Evolutionary conservation across 495 filamentous ascomycete genomes (phyloP).

Genomic region (Sabuloglossum arenarium): DNA sequence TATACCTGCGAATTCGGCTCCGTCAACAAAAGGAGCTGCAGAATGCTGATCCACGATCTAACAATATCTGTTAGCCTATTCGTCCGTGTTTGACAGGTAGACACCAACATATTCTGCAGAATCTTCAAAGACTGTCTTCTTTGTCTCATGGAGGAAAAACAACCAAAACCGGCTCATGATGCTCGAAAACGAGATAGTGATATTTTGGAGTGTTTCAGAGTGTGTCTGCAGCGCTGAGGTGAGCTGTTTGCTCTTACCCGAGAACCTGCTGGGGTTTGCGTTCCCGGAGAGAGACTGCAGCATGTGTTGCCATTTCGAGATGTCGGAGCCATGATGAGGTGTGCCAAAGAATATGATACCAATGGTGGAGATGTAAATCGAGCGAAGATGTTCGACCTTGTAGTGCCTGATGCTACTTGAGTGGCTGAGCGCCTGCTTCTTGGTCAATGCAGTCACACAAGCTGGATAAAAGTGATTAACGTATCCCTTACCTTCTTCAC

Average conservation of each 20-base stretch:
- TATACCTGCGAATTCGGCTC: conserved; percentile 56
- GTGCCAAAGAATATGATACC: conserved; percentile 77
- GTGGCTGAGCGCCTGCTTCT: conserved; percentile 30
- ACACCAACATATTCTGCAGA: conserved; percentile 23
- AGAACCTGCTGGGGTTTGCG: conserved; percentile 44
- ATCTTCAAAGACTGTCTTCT: conserved; percentile 43
- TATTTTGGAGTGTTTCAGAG: conserved; percentile 61
- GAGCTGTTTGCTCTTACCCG: conserved; percentile 23
- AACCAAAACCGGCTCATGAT: conserved; percentile 51
- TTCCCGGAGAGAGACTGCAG: conserved; percentile 51
- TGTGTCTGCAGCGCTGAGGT: conserved; percentile 53
- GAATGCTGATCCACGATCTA: conserved; percentile 55
- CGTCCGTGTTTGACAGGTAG: background rate
- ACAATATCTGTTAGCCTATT: too few species aligned
- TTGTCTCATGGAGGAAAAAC: conserved; percentile 49
- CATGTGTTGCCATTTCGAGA: conserved; percentile 55
- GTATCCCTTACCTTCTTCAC: conserved; percentile 32
- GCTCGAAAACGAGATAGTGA: conserved; percentile 56
- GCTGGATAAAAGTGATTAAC: background rate
- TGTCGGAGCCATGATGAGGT: conserved; percentile 56
- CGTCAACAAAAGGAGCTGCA: conserved; percentile 51
- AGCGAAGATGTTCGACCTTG: conserved; percentile 53
- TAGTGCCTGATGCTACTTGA: conserved; percentile 41
- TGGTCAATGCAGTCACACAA: too few species aligned
- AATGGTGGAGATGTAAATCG: conserved; percentile 64